Evolutionary conservation across 2,329 filamentous ascomycete species (phyloP).

Genomic region (Coniochaeta ligniaria): DNA sequence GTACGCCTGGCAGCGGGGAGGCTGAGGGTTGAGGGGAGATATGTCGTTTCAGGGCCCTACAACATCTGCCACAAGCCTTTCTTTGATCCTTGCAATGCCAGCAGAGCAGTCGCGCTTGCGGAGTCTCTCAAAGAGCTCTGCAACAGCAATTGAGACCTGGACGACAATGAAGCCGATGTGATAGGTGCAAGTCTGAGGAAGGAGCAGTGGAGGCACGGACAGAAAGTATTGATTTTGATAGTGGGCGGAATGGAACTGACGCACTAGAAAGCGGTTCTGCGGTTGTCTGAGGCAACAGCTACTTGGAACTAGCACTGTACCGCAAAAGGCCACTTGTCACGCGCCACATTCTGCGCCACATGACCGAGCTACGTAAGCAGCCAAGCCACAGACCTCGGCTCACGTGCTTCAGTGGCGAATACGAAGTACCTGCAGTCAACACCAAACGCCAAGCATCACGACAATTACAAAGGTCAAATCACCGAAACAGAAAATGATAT

Average conservation of each 20-base stretch:
- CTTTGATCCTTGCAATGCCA: not conserved
- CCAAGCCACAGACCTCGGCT: not conserved
- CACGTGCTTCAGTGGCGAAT: not conserved
- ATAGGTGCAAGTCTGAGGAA: not conserved
- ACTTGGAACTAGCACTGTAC: not conserved
- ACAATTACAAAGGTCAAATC: too few species aligned
- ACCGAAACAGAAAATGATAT: too few species aligned
- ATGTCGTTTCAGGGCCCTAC: not conserved
- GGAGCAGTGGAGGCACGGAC: not conserved
- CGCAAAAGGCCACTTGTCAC: not conserved
- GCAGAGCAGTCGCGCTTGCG: not conserved
- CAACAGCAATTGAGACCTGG: not conserved
- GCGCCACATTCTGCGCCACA: not conserved
- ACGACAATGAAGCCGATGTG: not conserved
- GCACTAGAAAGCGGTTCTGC: not conserved
- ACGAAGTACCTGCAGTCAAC: too few species aligned
- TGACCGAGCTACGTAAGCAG: not conserved
- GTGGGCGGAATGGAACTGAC: not conserved
- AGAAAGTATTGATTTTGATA: not conserved
- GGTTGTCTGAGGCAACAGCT: constrained; percentile 3
- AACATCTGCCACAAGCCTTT: not conserved
- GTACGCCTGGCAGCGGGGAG: not conserved
- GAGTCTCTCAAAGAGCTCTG: not conserved
- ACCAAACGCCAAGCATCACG: too few species aligned
- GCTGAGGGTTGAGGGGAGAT: not conserved